These are phyloP conservation scores for Camelina laxa DNA, from an alignment of 345 rosid species.

Conservation along the genomic window DNA sequence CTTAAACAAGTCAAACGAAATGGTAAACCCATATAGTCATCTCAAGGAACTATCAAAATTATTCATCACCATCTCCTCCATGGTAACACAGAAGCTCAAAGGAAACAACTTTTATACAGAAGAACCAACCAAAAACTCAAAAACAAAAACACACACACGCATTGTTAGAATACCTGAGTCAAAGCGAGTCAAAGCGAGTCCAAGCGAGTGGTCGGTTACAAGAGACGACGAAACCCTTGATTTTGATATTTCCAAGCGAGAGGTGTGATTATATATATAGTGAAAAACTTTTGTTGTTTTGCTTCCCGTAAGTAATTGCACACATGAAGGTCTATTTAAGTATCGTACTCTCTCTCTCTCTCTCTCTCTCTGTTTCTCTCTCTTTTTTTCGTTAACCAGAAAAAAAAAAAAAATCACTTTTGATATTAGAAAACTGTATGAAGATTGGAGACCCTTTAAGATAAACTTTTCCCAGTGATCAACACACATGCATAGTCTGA, in stretches of 20 bases:
- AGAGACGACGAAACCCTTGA: not conserved
- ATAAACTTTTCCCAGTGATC: too few relatives aligned
- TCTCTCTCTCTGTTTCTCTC: not conserved
- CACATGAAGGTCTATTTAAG: not conserved
- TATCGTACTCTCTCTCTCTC: slow-evolving; percentile 1
- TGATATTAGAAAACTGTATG: too few relatives aligned
- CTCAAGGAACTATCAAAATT: not conserved
- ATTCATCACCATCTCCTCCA: not conserved
- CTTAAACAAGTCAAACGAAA: not conserved
- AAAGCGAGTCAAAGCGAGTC: not conserved
- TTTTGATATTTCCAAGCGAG: not conserved
- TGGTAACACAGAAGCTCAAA: not conserved
- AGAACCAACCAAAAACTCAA: not conserved
- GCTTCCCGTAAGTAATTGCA: not conserved
- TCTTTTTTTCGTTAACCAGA: not conserved
- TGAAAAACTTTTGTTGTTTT: not conserved
- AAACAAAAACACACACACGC: too few relatives aligned
- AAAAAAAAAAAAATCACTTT: too few relatives aligned
- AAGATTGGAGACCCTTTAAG: too few relatives aligned
- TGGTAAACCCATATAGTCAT: not conserved
- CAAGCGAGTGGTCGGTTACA: not conserved
- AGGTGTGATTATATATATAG: not conserved
- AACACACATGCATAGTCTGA: too few relatives aligned
- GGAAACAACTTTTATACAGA: slow-evolving; percentile 12
- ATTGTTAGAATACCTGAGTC: not conserved